A percentile compares a stretch with the other conserved stretches of the same genome.
phyloP scores from a whole-genome alignment of 495 filamentous ascomycete genomes.

The Oidiodendron maius region DNA sequence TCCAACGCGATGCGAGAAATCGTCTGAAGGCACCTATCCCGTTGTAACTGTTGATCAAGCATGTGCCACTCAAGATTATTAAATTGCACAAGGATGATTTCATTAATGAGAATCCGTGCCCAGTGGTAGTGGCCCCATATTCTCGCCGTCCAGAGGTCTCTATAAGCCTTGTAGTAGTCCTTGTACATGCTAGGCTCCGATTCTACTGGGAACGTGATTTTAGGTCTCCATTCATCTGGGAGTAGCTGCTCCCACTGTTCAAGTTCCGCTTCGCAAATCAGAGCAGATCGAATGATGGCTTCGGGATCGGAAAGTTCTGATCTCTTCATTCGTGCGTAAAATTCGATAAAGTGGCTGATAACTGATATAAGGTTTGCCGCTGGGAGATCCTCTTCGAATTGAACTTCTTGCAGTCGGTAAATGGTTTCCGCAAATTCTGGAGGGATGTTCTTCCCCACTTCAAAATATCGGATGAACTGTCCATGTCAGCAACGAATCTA shows the following conservation, averaged over 20 bases:
- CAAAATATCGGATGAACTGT: no score
- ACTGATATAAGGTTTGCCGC: slow-evolving; percentile 6
- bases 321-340: slow-evolving; percentile 3
- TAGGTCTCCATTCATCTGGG: slow-evolving; percentile 5
- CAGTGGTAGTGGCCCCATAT: slow-evolving; percentile 13
- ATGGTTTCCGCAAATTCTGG: neutral
- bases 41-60: slow-evolving; percentile 1
- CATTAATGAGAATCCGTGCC: slow-evolving; percentile 11
- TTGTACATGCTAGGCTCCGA: slow-evolving; percentile 2
- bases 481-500: no score
- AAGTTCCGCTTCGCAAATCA: slow-evolving; percentile 8
- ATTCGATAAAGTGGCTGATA: slow-evolving; percentile 1
- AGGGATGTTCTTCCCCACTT: no score
- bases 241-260: slow-evolving; percentile 14
- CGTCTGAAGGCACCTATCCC: slow-evolving; percentile 1
- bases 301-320: neutral
- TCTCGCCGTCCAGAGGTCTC: slow-evolving; percentile 13
- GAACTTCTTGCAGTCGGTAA: neutral
- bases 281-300: slow-evolving; percentile 1
- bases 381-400: neutral
- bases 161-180: slow-evolving; percentile 6
- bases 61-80: slow-evolving; percentile 1
- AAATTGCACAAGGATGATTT: slow-evolving; percentile 7
- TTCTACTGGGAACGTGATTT: neutral
- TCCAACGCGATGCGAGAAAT: slow-evolving; percentile 14